Conservation (phyloP, 768 basidiomycete genomes). For the Hydnum rufescens region DNA sequence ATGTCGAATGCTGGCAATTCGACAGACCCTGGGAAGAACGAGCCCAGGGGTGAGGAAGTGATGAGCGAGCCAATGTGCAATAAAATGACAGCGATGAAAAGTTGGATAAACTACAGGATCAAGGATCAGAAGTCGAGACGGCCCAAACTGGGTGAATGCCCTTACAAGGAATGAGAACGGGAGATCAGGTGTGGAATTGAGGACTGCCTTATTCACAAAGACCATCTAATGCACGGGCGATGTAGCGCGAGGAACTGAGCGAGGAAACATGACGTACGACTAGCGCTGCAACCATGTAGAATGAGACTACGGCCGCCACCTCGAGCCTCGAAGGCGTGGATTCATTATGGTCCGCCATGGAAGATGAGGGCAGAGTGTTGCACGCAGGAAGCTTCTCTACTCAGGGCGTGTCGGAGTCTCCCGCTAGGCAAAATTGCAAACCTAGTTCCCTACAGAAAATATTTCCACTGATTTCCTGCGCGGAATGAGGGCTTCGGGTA, state of each 20-base stretch:
- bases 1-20: slow-evolving; percentile 35
- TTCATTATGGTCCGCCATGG: too few relatives aligned
- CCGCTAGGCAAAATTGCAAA: too few relatives aligned
- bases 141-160: not conserved
- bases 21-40: slow-evolving; percentile 17
- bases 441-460: too few relatives aligned
- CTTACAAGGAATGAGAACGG: slow-evolving; percentile 39
- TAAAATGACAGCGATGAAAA: slow-evolving; percentile 45
- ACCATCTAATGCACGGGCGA: slow-evolving; percentile 24
- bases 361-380: too few relatives aligned
- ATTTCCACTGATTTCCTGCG: too few relatives aligned
- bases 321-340: slow-evolving; percentile 13
- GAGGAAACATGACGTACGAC: slow-evolving; percentile 29
- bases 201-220: slow-evolving; percentile 53
- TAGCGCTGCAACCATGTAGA: slow-evolving; percentile 61
- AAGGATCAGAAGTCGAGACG: not conserved
- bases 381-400: too few relatives aligned
- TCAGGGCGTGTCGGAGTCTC: too few relatives aligned
- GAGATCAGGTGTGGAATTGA: slow-evolving; percentile 43
- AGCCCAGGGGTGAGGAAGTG: slow-evolving; percentile 12
- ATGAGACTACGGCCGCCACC: slow-evolving; percentile 51
- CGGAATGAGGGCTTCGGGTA: too few relatives aligned
- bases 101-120: slow-evolving; percentile 27
- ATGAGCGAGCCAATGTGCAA: slow-evolving; percentile 35
- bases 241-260: slow-evolving; percentile 4